Evolutionary conservation across 169 alveolate genomes (phyloP).

Genomic region (Toxoplasma gondii): DNA sequence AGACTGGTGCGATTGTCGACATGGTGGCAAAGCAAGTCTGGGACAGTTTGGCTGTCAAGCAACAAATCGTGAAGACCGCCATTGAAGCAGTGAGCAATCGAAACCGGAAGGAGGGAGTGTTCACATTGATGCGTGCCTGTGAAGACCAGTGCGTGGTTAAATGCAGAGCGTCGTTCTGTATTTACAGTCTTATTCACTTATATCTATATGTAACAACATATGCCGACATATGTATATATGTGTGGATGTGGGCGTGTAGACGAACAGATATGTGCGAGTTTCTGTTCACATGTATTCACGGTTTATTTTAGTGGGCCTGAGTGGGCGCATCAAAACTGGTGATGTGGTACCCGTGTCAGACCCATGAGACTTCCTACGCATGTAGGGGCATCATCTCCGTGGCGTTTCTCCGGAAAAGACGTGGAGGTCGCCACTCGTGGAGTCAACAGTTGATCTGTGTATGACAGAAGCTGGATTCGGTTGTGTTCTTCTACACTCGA

Average conservation of each 20-base stretch:
- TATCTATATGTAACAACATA: background rate
- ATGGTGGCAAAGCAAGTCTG: constrained; percentile 85
- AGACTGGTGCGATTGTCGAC: constrained; percentile 90
- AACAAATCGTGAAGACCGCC: constrained; percentile 95
- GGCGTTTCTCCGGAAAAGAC: too few species aligned
- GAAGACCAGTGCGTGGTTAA: background rate
- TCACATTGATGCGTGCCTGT: too few species aligned
- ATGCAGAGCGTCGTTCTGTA: background rate
- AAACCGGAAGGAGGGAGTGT: background rate
- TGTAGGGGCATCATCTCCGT: too few species aligned
- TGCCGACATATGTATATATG: background rate
- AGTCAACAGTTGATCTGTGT: too few species aligned
- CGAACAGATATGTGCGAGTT: background rate
- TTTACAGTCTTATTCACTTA: background rate
- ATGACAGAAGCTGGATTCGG: too few species aligned
- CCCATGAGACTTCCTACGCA: too few species aligned
- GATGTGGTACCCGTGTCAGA: too few species aligned
- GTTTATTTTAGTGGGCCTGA: background rate
- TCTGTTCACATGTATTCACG: background rate
- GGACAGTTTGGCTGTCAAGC: constrained; percentile 96
- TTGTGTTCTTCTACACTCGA: too few species aligned
- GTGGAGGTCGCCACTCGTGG: too few species aligned
- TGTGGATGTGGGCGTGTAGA: background rate
- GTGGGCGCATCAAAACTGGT: background rate
- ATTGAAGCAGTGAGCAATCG: constrained; percentile 88